Conservation (phyloP, 176 grass and related monocot genomes). For the Ampelocalamus luodianensis region DNA sequence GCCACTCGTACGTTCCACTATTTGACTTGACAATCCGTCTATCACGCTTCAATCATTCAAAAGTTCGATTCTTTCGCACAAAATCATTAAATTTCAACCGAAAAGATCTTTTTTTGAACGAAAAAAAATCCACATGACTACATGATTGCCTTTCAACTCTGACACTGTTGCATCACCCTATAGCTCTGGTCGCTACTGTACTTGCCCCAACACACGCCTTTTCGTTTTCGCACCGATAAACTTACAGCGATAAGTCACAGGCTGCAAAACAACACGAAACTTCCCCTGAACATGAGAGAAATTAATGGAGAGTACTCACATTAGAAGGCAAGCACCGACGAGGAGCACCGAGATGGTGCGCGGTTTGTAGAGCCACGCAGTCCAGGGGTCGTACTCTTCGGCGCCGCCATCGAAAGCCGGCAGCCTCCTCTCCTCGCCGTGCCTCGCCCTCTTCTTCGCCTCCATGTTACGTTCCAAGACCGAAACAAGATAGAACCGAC, state of each 20-base stretch:
- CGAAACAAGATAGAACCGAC: neutral
- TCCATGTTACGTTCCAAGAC: slow-evolving; percentile 27
- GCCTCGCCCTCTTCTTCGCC: slow-evolving; percentile 42
- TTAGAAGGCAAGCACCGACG: slow-evolving; percentile 87
- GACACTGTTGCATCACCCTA: slow-evolving; percentile 55
- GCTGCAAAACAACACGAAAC: slow-evolving; percentile 8
- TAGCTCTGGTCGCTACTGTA: slow-evolving; percentile 43
- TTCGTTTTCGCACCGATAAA: slow-evolving; percentile 20
- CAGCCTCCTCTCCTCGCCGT: slow-evolving; percentile 39
- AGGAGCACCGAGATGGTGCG: slow-evolving; percentile 92
- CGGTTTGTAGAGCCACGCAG: slow-evolving; percentile 96
- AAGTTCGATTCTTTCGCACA: neutral
- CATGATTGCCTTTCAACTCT: slow-evolving; percentile 44
- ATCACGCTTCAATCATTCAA: slow-evolving; percentile 32
- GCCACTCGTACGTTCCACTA: neutral
- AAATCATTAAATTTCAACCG: neutral
- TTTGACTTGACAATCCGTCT: neutral
- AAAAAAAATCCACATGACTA: neutral
- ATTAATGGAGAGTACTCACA: slow-evolving; percentile 53
- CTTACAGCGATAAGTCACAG: neutral
- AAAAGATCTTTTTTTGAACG: neutral
- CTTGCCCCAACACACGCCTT: slow-evolving; percentile 34
- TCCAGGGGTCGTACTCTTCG: slow-evolving; percentile 96
- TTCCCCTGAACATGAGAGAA: neutral
- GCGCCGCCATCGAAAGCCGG: neutral